Conservation (phyloP, 73 alveolate genomes). For the Stentor coeruleus region DNA sequence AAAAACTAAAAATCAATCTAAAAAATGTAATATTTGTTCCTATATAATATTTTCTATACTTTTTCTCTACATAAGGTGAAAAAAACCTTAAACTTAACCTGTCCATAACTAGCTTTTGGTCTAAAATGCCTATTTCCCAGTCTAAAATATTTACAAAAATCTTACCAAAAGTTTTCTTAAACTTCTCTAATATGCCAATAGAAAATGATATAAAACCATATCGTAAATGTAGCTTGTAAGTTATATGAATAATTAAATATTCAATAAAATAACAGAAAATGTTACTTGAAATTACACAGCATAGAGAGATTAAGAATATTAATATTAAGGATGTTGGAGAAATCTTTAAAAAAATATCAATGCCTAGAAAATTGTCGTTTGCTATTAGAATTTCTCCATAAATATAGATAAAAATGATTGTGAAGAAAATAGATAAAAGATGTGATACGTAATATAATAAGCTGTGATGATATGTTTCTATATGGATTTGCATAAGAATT, state of each 20-base stretch:
- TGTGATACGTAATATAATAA: background rate
- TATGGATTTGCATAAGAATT: background rate
- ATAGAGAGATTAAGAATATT: background rate
- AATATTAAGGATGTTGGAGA: background rate
- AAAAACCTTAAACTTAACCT: background rate
- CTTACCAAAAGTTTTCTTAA: background rate
- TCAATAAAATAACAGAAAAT: too few relatives aligned
- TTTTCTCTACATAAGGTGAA: background rate
- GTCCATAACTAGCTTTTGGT: too few relatives aligned
- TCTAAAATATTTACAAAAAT: too few relatives aligned
- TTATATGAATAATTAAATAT: too few relatives aligned
- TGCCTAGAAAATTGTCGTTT: background rate
- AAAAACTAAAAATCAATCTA: background rate
- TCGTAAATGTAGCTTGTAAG: background rate
- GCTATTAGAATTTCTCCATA: background rate
- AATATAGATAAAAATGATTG: too few relatives aligned
- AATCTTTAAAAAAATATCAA: background rate
- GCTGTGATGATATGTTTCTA: background rate
- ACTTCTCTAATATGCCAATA: background rate
- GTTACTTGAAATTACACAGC: background rate
- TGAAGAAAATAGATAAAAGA: too few relatives aligned
- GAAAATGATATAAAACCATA: background rate
- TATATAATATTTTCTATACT: background rate
- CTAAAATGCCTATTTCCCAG: too few relatives aligned
- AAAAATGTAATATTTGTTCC: background rate